phyloP scores from a whole-genome alignment of 176 grass and related monocot species.

The Eremochloa ophiuroides region DNA sequence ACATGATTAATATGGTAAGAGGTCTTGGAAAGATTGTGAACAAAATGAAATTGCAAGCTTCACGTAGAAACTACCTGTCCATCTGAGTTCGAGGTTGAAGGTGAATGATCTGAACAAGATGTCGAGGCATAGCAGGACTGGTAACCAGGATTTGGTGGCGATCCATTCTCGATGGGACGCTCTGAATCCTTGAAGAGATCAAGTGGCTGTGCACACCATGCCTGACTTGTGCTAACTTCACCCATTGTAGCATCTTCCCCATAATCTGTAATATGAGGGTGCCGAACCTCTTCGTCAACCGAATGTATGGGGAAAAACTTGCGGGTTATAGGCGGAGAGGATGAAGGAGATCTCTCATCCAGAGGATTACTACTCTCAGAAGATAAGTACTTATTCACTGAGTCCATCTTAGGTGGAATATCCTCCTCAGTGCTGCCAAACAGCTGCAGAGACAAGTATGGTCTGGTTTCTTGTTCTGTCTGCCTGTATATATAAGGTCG shows the following conservation, averaged over 20 bases:
- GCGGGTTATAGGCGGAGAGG: constrained; percentile 74
- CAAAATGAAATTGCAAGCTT: constrained; percentile 14
- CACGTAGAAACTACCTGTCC: constrained; percentile 51
- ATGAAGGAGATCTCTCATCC: constrained; percentile 85
- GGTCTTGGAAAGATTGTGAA: neutral
- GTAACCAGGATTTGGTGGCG: constrained; percentile 42
- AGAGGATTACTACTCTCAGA: constrained; percentile 97
- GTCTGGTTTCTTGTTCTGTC: constrained; percentile 19
- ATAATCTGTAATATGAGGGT: constrained; percentile 32
- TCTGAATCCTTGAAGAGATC: constrained; percentile 68
- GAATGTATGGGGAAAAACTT: constrained; percentile 89
- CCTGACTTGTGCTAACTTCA: constrained; percentile 71
- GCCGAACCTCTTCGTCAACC: constrained; percentile 38
- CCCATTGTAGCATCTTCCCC: constrained; percentile 60
- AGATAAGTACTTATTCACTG: constrained; percentile 84
- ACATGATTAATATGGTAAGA: neutral
- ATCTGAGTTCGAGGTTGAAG: constrained; percentile 96
- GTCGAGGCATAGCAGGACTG: constrained; percentile 67
- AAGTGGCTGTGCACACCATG: constrained; percentile 51
- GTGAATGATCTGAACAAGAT: constrained; percentile 91
- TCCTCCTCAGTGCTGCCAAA: constrained; percentile 58
- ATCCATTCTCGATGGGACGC: constrained; percentile 42
- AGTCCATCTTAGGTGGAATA: constrained; percentile 57
- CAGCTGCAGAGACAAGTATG: constrained; percentile 63
- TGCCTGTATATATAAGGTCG: constrained; percentile 33